Base-by-base conservation (phyloP, 2,329 filamentous ascomycete species). In the Ilyonectria mors-panacis region DNA sequence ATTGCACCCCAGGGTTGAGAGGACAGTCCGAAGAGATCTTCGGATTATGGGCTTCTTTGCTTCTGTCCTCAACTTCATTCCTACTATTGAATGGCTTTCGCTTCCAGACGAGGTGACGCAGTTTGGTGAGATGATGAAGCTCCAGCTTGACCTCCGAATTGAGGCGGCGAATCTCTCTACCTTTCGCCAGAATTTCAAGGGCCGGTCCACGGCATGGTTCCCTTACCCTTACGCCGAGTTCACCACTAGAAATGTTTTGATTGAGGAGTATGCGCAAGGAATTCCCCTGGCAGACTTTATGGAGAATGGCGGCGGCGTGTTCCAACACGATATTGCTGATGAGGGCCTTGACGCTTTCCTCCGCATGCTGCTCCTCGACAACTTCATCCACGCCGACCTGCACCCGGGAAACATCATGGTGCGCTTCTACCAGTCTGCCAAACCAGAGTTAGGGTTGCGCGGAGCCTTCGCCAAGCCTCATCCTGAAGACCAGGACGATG, bases 321-420 rank as follows among this genome's bases (percentile, higher is more conserved):
- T 97, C 81, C 94, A 98, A 78, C 90, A 94, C 75, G 95, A 98
- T 71, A 97, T 99, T 69, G 95, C 96, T 4, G 92, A 97, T 65
- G 95, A 98, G 82, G 96, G 96, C 0, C 88, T 99, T 0, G 95
- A 99, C 78, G 95, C 95, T 3, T 99, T 99, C 81, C 83, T 99
- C 56, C 94, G 95, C 76, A 99, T 99, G 96, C 85, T 99, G 17
- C 87, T 99, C 13, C 92, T 99, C 44, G 96, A 99, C 80, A 99
- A 99, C 79, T 99, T 99, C 79, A 92, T 98, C 28, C 96, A 99
- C 78, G 95, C 96, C 6, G 96, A 99, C 78, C 84, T 99, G 33
- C 96, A 99, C 78, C 96, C 96, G 0, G 96, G 96, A 28, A 99
- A 99, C 79, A 98, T 99, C 82, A 98, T 99, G 95, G 95, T 99